Evolutionary conservation across 2,329 filamentous ascomycete genomes (phyloP), one percentile per base, ranked within the genome.

Genomic region (Onygenales sp.): DNA sequence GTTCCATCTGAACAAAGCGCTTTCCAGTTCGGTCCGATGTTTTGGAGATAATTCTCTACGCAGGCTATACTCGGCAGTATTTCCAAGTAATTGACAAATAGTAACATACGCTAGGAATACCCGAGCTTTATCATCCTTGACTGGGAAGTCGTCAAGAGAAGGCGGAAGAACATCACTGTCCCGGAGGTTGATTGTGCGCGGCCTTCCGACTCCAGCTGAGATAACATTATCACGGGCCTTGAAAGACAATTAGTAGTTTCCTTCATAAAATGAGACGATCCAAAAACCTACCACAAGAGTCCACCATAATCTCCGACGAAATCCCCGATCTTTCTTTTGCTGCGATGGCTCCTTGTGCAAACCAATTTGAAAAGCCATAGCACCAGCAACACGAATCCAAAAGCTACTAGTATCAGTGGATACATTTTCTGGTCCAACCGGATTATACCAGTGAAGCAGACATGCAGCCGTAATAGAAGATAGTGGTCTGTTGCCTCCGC

Each of bases 231-330:
- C 71, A 42, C 66, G 64, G n/a, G 65, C 60, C 67, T 68, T 11
- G 14, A 11, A 43, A 1, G 35, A 21, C 45, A 43, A 36, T 55
- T 42, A 58, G 54, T 14, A 46, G 7, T n/a, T 27, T 27, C 17
- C 27, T 4, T 3, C 13, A 9, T 14, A 5, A 11, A 52, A 17
- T 38, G 35, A 11, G 36, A 8, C 17, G 42, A 6, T 11, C 27
- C 13, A 54, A 27, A 27, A 27, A 27, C 68, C 60, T 47, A 71
- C 70, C 7, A 74, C 69, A 2, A 75, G 55, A 21, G 70, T 70
- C 72, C 72, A 75, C 72, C 71, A 75, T n/a, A 75, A 57, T 41
- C 71, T 63, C 49, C 67, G 66, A 39, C 71, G 63, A n/a, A 73
- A 58, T 6, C 65, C 66, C 35, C 66, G 64, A 53, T 72, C 64